A percentile compares a stretch with the other conserved stretches of the same genome.
These are phyloP conservation scores for Anthracocystis setariae DNA, from an alignment of 1,284 basidiomycete species.

Conservation along the genomic window DNA sequence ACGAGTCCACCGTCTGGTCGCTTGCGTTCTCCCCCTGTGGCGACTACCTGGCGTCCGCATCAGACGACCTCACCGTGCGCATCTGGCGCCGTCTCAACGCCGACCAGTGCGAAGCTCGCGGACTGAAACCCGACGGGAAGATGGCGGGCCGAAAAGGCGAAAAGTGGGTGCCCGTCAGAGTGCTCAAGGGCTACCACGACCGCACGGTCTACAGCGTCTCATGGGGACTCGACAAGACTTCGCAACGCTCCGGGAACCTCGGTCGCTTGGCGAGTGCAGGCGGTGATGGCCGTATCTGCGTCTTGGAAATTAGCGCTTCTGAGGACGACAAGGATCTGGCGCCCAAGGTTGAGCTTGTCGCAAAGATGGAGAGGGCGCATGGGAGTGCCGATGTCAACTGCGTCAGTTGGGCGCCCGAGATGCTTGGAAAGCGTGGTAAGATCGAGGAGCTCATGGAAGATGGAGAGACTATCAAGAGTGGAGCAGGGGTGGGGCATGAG, in stretches of 20 bases:
- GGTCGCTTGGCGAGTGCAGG: constrained; percentile 81
- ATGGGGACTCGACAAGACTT: constrained; percentile 72
- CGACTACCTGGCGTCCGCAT: constrained; percentile 81
- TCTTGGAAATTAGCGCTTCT: constrained; percentile 75
- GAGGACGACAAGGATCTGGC: constrained; percentile 22
- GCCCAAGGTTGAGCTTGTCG: constrained; percentile 45
- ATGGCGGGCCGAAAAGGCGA: constrained; percentile 64
- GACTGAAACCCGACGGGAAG: constrained; percentile 53
- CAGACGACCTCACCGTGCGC: constrained; percentile 78
- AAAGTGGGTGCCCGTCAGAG: constrained; percentile 66
- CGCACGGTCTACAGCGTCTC: constrained; percentile 82
- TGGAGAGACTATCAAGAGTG: constrained; percentile 48
- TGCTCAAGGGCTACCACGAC: constrained; percentile 71
- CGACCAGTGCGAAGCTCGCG: constrained; percentile 61
- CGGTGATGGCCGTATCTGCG: constrained; percentile 79
- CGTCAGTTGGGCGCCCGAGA: constrained; percentile 76
- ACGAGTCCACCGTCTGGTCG: constrained; percentile 87
- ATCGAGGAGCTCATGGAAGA: constrained; percentile 44
- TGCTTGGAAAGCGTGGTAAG: constrained; percentile 28
- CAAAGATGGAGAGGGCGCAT: constrained; percentile 72
- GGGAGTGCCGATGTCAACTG: constrained; percentile 81
- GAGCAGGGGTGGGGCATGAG: constrained; percentile 8
- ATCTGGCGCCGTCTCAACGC: constrained; percentile 69
- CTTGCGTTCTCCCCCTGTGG: constrained; percentile 82
- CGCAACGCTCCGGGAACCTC: constrained; percentile 65